phyloP scores from a whole-genome alignment of 1,284 basidiomycete genomes.

The Leccinum variabile region DNA sequence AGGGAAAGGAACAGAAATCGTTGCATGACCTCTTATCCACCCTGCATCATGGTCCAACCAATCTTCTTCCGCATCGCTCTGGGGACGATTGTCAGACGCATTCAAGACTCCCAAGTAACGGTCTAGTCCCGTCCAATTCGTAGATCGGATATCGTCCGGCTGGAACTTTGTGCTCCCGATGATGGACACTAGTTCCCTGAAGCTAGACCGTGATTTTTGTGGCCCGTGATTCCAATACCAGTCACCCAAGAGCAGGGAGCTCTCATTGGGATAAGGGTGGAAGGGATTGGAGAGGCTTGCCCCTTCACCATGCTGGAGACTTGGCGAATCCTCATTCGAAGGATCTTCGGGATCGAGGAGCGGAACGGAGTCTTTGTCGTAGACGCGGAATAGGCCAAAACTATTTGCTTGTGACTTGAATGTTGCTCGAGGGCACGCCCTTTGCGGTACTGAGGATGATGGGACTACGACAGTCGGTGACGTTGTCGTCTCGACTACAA shows the following conservation, averaged over 20 bases:
- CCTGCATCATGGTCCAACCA: background rate
- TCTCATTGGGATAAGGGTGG: background rate
- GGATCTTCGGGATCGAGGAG: background rate
- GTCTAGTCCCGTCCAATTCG: background rate
- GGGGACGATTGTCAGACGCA: background rate
- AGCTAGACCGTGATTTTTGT: background rate
- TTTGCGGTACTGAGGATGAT: background rate
- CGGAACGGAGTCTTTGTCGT: background rate
- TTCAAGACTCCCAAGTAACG: background rate
- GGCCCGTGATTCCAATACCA: background rate
- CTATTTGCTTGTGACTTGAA: background rate
- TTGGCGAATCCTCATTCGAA: background rate
- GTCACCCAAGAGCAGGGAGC: background rate
- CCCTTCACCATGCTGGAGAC: background rate
- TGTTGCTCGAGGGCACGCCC: background rate
- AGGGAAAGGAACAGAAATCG: background rate
- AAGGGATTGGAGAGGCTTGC: background rate
- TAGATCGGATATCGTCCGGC: background rate
- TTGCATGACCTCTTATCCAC: background rate
- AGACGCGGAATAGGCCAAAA: background rate
- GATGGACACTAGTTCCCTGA: background rate
- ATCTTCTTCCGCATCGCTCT: background rate
- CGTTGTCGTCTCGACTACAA: background rate
- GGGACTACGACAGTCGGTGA: background rate
- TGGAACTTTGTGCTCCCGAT: background rate